Base-by-base conservation (phyloP, 2,329 filamentous ascomycete genomes). In the Aspergillus pseudotamarii region DNA sequence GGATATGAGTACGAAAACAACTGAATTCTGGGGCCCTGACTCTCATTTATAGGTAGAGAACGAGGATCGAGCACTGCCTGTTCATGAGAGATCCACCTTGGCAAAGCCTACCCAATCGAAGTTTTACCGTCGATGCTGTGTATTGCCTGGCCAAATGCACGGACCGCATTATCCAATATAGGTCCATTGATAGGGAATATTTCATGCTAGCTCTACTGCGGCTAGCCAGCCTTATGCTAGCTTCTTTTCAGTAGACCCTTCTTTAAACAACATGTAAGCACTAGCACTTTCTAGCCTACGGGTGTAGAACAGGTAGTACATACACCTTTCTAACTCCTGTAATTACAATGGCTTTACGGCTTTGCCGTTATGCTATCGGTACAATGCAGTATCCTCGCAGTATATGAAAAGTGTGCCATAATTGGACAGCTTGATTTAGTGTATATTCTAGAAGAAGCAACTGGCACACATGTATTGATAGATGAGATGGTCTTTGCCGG, bases 31-130 rank as follows among this genome's bases (percentile, higher is more conserved):
- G 16, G 8, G 16, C 3, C 1, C 6, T 41, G 19, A 41, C 16
- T 4, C 8, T 41, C 19, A 9, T 41, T n/a, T 41, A 41, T 41
- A 41, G 6, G 16, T 41, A 38, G 6, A 38, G 16, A 5, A 6
- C 1, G 19, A 38, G 16, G 6, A 5, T 3, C 0, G 38, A 41
- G 4, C 0, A n/a, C 38, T 6, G 4, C 14, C 5, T 5, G 2
- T 36, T 16, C 8, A 14, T 36, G 14, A 0, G 8, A 36, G 1
- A 19, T 19, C 8, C 38, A 41, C 16, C 2, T 8, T 2, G 2
- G 16, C 2, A 41, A n/a, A 19, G 38, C 2, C 16, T 19, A 3
- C 16, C 16, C 3, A 36, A n/a, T 41, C 3, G 16, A 9, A n/a
- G 38, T 19, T 41, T 41, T 41, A 19, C 3, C 3, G 1, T 4